Base-by-base conservation (phyloP, 2,329 filamentous ascomycete species). In the Coniochaeta sp. region DNA sequence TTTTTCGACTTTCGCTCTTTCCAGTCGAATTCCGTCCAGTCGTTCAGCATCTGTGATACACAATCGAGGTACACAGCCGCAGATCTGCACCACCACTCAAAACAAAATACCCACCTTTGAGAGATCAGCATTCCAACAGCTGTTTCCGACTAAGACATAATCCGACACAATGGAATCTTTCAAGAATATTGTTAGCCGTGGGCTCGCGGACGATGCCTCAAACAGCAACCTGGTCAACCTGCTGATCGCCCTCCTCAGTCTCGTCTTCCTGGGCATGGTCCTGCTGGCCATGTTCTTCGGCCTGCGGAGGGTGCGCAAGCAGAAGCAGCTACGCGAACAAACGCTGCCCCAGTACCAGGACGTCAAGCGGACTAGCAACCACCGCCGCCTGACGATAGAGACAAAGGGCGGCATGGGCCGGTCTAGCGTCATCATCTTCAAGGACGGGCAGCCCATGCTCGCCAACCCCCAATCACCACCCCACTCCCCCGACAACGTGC, bases 401-500 rank as follows among this genome's bases (percentile, higher is more conserved):
- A 85, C 83, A 40, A 74, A 77, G 56, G 74, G 78, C 68, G 57
- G 67, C 56, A 31, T 58, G 62, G 82, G 82, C 67, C 81, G 81
- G 65, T 85, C 86, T 60, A 90, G 90, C 63, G 81, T 95, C 66
- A 83, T 91, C 63, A 84, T 95, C 68, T 89, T 91, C 72, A 88
- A 91, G 73, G 91, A 95, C 75, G 86, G 88, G 64, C 77, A 81
- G 71, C 86, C 86, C 65, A 87, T 96, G 76, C 85, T 93, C 66
- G 82, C 87, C 65, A 90, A 90, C 75, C 89, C 90, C 34, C 80
- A 83, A 62, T 89, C 86, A 64, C 88, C 91, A 17, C 90, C 93
- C 24, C 79, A 89, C 68, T 90, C 89, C 54, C 88, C 89, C n/a
- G 90, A 85, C 74, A 89, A 89, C 66, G 83, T 98, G 31, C 95